Base-by-base conservation (phyloP, 2,329 filamentous ascomycete species). In the Capronia americana region DNA sequence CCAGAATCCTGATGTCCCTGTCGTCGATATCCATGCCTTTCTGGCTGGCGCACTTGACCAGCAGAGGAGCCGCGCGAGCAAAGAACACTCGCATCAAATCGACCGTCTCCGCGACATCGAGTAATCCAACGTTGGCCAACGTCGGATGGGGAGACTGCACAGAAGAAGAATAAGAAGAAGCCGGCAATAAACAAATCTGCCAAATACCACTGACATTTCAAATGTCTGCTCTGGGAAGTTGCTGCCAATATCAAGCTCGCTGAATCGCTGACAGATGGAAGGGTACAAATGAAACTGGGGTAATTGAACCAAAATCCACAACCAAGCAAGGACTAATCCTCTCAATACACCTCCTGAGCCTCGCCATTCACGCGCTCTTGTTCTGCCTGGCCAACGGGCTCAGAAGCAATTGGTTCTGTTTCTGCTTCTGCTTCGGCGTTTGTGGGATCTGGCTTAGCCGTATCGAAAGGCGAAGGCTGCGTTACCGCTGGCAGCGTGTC, bases 241-340 rank as follows among this genome's bases (percentile, higher is more conserved):
- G 57, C 30, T 61, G 61, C 54, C 26, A 64, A 61, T 55, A 67
- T 50, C 44, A 48, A 60, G 59, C 24, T 58, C 65, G 65, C 65
- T 67, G 48, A 67, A 67, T 67, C 57, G 65, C 65, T 64, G 61
- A 53, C 38, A 64, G 30, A 61, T 53, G 57, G 56, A 57, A 51
- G 34, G 26, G 38, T 54, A 60, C 59, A 59, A 51, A 48, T 53
- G 55, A 57, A 57, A 63, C 61, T 53, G 53, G 54, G 61, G 28
- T 58, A 48, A 38, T 59, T 32, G 55, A 44, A 62, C 57, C 51
- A 55, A 66, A 63, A 53, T 30, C 48, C 34, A 48, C 24, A 48
- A 38, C 7, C 26, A 20, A 64, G 30, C 48, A 51, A 34, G n/a
- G 41, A n/a, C 24, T 23, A 20, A 41, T 41, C 34, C 23, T 38